Percentiles rank a stretch among this genome's conserved stretches.
Conservation (phyloP, 2,329 filamentous ascomycete genomes). For the Chrysoporthe deuterocubensis region DNA sequence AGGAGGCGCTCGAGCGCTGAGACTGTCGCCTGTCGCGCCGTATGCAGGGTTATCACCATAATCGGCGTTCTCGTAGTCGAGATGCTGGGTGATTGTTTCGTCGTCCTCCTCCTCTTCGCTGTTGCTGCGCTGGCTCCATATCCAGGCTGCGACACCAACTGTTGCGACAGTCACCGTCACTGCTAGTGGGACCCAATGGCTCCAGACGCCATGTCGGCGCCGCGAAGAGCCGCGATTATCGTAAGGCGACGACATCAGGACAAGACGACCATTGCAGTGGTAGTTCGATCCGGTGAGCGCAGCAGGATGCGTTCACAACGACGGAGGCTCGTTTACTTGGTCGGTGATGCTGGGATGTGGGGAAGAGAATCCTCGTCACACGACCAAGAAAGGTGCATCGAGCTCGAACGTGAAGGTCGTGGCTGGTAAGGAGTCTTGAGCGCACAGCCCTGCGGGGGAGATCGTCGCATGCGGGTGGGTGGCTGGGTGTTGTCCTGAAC, state of each 20-base stretch:
- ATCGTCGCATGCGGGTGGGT: conserved; percentile 12
- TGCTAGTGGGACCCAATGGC: conserved; percentile 88
- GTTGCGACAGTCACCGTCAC: conserved; percentile 88
- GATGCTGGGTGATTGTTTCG: conserved; percentile 52
- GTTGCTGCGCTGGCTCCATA: conserved; percentile 86
- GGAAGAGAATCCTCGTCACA: not conserved
- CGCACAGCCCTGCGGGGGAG: not conserved
- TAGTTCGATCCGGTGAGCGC: conserved; percentile 9
- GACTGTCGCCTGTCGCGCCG: conserved; percentile 46
- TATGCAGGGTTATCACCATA: conserved; percentile 57
- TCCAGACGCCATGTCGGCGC: conserved; percentile 67
- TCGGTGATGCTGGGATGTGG: not conserved
- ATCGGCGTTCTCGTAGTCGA: conserved; percentile 54
- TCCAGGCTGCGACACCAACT: conserved; percentile 85
- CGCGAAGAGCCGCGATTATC: conserved; percentile 63
- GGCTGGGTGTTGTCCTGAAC: conserved; percentile 11
- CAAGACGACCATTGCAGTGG: conserved; percentile 43
- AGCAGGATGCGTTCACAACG: conserved; percentile 3
- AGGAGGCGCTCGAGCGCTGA: conserved; percentile 42
- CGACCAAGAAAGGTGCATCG: not conserved
- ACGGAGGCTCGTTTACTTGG: not conserved
- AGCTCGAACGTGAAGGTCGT: not conserved
- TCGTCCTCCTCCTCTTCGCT: conserved; percentile 69
- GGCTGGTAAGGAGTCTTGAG: conserved; percentile 10
- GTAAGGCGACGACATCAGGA: conserved; percentile 64